phyloP scores from a whole-genome alignment of 257 asterid genomes.

The Ehretia macrophylla region DNA sequence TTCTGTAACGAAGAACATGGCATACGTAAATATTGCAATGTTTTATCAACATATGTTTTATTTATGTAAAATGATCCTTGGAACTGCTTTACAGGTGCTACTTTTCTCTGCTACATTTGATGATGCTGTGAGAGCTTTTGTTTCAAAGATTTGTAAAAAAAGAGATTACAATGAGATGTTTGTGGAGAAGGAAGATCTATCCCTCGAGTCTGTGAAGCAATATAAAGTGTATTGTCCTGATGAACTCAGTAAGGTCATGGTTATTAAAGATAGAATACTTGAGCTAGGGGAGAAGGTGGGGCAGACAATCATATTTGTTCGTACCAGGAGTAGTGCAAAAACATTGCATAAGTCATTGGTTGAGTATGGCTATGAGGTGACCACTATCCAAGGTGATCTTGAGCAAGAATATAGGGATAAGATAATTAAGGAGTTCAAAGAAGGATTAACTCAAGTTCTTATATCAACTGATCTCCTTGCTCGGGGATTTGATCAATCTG shows the following conservation, averaged over 20 bases:
- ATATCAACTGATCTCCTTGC: conserved; percentile 92
- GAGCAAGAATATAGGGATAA: conserved; percentile 62
- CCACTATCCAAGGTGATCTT: conserved; percentile 88
- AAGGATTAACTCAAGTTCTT: conserved; percentile 86
- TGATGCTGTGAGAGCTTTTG: conserved; percentile 72
- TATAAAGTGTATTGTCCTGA: conserved; percentile 86
- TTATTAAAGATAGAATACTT: conserved; percentile 77
- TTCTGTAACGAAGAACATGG: no score
- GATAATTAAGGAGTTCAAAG: conserved; percentile 77
- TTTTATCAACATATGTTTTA: background rate
- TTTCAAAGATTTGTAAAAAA: conserved; percentile 33
- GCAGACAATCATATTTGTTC: conserved; percentile 80
- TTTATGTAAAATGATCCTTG: background rate
- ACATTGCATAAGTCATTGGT: conserved; percentile 56
- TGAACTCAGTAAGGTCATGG: conserved; percentile 71
- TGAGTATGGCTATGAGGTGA: conserved; percentile 70
- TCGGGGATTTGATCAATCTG: conserved; percentile 91
- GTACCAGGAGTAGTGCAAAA: conserved; percentile 44
- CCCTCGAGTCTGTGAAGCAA: conserved; percentile 45
- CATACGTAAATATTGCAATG: no score
- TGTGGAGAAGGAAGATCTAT: conserved; percentile 48
- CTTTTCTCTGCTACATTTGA: conserved; percentile 64
- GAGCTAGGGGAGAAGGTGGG: conserved; percentile 86
- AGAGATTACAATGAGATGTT: conserved; percentile 74
- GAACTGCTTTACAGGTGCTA: conserved; percentile 32